phyloP scores from a whole-genome alignment of 805 yeast species.

The Sporopachydermia quercuum region DNA sequence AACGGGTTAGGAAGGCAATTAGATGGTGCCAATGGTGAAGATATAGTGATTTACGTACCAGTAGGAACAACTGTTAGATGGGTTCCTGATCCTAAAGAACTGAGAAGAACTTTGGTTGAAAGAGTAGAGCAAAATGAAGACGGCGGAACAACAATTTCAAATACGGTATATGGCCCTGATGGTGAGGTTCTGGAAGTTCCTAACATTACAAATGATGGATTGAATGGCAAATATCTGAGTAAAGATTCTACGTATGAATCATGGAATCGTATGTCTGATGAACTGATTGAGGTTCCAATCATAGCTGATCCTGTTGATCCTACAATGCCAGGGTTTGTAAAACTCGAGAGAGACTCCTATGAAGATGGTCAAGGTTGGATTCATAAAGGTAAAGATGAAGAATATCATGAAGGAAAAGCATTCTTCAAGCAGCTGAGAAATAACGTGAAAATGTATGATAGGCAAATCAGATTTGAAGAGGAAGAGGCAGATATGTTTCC shows the following conservation, averaged over 20 bases:
- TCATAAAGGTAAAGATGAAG: conserved; percentile 65
- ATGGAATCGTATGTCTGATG: conserved; percentile 2
- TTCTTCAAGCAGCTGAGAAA: conserved; percentile 53
- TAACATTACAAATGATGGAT: conserved; percentile 16
- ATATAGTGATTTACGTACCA: conserved; percentile 72
- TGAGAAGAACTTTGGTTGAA: conserved; percentile 7
- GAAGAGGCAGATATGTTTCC: conserved; percentile 57
- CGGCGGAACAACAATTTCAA: background rate
- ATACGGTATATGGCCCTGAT: background rate
- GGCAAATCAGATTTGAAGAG: conserved; percentile 42
- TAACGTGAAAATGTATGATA: conserved; percentile 52
- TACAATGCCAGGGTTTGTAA: conserved; percentile 30
- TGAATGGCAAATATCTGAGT: conserved; percentile 18
- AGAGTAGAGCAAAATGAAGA: conserved; percentile 7
- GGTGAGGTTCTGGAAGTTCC: conserved; percentile 13
- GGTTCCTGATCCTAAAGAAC: conserved; percentile 57
- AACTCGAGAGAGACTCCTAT: conserved; percentile 48
- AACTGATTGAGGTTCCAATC: conserved; percentile 5
- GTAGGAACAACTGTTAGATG: conserved; percentile 80
- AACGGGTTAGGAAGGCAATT: conserved; percentile 63
- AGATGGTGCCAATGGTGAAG: conserved; percentile 78
- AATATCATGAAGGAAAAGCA: conserved; percentile 47
- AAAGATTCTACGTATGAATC: conserved; percentile 5
- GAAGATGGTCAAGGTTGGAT: conserved; percentile 77
- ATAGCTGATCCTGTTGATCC: conserved; percentile 10